Conservation (phyloP, 1,139 yeast genomes). For the Debaryomyces subglobosus region DNA sequence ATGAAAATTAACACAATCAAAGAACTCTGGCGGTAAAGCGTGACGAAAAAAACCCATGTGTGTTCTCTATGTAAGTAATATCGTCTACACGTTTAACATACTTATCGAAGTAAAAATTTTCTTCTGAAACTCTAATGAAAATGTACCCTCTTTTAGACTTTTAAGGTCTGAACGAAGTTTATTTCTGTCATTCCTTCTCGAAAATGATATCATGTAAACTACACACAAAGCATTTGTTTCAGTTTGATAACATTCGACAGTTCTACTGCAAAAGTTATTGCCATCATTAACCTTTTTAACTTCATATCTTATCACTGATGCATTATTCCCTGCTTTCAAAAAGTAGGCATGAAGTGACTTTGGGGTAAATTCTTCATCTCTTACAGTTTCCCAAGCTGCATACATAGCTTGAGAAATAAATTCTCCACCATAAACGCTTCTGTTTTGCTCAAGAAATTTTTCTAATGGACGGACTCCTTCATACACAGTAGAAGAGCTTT, state of each 20-base stretch:
- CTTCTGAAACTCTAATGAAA: constrained; percentile 28
- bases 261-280: constrained; percentile 37
- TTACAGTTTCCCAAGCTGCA: constrained; percentile 43
- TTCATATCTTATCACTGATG: constrained; percentile 39
- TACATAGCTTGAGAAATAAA: constrained; percentile 34
- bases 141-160: constrained; percentile 15
- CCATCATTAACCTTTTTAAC: constrained; percentile 36
- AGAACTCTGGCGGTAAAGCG: constrained; percentile 31
- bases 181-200: constrained; percentile 27
- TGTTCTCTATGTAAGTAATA: constrained; percentile 28
- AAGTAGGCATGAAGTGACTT: constrained; percentile 46
- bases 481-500: constrained; percentile 13
- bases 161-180: constrained; percentile 17
- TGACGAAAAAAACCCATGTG: constrained; percentile 36
- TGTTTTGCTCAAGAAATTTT: constrained; percentile 29
- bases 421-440: constrained; percentile 50
- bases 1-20: constrained; percentile 36
- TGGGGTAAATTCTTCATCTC: constrained; percentile 31
- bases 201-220: constrained; percentile 38
- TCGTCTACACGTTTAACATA: constrained; percentile 34
- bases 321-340: constrained; percentile 38
- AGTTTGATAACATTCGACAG: constrained; percentile 38
- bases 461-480: constrained; percentile 42
- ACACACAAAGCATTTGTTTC: constrained; percentile 33
- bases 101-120: constrained; percentile 31